Conservation (phyloP, 768 basidiomycete genomes). For the Boletus insuetus region DNA sequence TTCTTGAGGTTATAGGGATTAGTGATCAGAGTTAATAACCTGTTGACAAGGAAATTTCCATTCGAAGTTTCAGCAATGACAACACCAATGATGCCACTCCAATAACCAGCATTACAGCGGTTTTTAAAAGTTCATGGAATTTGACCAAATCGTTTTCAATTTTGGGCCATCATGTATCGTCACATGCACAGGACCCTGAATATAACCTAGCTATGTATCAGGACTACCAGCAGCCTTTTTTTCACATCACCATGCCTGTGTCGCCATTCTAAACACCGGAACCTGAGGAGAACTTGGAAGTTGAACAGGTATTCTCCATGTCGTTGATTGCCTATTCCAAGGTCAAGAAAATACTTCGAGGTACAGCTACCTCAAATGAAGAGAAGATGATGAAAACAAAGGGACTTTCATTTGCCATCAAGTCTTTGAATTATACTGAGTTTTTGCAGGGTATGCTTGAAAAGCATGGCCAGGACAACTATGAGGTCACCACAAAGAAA, state of each 20-base stretch:
- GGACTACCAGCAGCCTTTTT: neutral
- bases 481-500: neutral
- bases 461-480: neutral
- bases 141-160: neutral
- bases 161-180: neutral
- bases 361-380: neutral
- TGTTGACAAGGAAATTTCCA: too few species aligned
- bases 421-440: neutral
- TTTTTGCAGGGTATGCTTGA: neutral
- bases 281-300: neutral
- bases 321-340: conserved; percentile 1
- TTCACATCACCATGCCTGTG: neutral
- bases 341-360: conserved; percentile 1
- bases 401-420: neutral
- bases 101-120: neutral
- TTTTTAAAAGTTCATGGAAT: neutral
- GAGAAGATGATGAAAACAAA: neutral
- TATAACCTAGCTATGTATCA: neutral
- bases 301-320: neutral
- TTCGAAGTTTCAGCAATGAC: too few species aligned
- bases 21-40: too few species aligned
- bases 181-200: neutral
- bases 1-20: too few species aligned
- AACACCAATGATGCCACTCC: too few species aligned
- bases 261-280: neutral